Conservation (phyloP, 176 grass and related monocot species). For the Ampelocalamus luodianensis region DNA sequence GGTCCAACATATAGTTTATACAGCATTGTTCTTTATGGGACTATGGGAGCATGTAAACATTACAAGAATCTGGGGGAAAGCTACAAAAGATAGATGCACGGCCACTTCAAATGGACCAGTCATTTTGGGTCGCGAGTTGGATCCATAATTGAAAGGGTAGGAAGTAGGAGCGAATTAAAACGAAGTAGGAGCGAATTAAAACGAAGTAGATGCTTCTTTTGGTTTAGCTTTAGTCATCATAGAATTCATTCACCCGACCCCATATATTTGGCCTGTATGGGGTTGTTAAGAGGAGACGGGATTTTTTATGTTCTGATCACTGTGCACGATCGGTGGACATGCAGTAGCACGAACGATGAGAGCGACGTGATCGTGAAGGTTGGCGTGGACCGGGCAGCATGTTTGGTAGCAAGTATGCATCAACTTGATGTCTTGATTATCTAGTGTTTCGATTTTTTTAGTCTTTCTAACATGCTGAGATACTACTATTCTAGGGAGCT, state of each 20-base stretch:
- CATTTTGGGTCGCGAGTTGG: neutral
- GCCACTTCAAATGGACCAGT: neutral
- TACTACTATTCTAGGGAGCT: neutral
- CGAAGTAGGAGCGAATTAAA: slow-evolving; percentile 20
- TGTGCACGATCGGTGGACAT: neutral
- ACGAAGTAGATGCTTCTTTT: slow-evolving; percentile 5
- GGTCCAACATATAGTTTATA: too few species aligned
- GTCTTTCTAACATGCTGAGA: neutral
- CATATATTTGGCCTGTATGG: neutral
- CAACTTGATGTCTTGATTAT: neutral
- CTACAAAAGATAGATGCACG: neutral
- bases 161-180: slow-evolving; percentile 22
- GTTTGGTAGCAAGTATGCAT: slow-evolving; percentile 45
- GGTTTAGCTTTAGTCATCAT: neutral
- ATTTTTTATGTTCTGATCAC: neutral
- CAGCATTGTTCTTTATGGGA: too few species aligned
- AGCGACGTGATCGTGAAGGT: slow-evolving; percentile 27
- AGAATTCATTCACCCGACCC: neutral
- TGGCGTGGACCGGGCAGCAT: neutral
- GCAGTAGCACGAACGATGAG: slow-evolving; percentile 1
- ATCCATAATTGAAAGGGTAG: neutral
- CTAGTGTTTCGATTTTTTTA: neutral
- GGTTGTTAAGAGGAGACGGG: slow-evolving; percentile 11
- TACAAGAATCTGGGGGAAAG: neutral
- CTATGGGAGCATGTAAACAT: neutral